Conservation (phyloP, 805 yeast species). For the Brettanomyces custersianus region DNA sequence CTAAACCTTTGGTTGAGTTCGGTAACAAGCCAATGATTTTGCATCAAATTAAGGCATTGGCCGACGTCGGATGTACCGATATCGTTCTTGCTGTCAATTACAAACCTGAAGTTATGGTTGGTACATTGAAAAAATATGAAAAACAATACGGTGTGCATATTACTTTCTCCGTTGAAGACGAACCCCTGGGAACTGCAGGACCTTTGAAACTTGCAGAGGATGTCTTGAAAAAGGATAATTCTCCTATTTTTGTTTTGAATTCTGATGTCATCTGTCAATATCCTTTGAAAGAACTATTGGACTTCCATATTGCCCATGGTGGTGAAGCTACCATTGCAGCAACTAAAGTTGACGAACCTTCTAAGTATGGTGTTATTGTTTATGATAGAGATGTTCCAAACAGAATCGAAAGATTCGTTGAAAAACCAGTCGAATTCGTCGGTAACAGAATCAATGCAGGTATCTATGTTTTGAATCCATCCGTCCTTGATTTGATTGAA, state of each 20-base stretch:
- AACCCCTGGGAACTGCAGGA: slow-evolving; percentile 99
- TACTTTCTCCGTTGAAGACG: slow-evolving; percentile 97
- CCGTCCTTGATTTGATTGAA: slow-evolving; percentile 92
- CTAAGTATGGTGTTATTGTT: slow-evolving; percentile 98
- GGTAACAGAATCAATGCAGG: slow-evolving; percentile 99
- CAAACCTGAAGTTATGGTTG: slow-evolving; percentile 99
- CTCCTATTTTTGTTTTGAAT: slow-evolving; percentile 96
- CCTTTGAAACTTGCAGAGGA: slow-evolving; percentile 96
- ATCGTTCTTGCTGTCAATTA: slow-evolving; percentile 97
- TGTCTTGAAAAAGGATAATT: slow-evolving; percentile 84
- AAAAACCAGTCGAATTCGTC: slow-evolving; percentile 98
- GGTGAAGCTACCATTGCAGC: slow-evolving; percentile 98
- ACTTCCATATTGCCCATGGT: slow-evolving; percentile 91
- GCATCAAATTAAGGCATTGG: slow-evolving; percentile 97
- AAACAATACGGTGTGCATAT: slow-evolving; percentile 87
- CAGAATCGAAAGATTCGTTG: slow-evolving; percentile 96
- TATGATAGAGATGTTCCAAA: slow-evolving; percentile 92
- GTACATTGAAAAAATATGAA: slow-evolving; percentile 89
- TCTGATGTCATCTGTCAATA: slow-evolving; percentile 98
- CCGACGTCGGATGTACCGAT: slow-evolving; percentile 97
- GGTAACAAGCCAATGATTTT: slow-evolving; percentile 99
- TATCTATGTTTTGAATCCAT: slow-evolving; percentile 95
- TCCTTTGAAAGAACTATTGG: slow-evolving; percentile 88
- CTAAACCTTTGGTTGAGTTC: slow-evolving; percentile 96
- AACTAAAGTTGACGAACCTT: slow-evolving; percentile 98